Evolutionary conservation across 2,329 filamentous ascomycete genomes (phyloP), one percentile per base, ranked within the genome.

Genomic region (Paraphaeosphaeria sporulosa): DNA sequence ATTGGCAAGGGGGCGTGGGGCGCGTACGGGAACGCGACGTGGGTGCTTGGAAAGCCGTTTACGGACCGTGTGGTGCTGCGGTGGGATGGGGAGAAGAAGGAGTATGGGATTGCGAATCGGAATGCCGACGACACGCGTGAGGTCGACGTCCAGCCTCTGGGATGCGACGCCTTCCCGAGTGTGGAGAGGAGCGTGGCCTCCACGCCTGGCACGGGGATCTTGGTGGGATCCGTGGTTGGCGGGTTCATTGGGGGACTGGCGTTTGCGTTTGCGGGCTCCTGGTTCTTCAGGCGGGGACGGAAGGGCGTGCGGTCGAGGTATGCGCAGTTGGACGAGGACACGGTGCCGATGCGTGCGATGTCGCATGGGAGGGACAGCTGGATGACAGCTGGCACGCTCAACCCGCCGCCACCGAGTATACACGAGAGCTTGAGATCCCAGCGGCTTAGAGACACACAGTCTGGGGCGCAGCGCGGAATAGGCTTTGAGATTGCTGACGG

Each of bases 1-100:
- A 55, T 65, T n/a, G 63, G 63, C 6, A 64, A 59, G 32, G 58
- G 60, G 13, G 54, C 51, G 5, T 65, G 64, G 61, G 64, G 66
- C 25, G 63, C 61, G 15, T 69, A 69, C 50, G 66, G 66, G 12
- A 57, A 57, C 6, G 44, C 53, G 23, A 59, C 65, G 6, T 63
- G 61, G 48, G 60, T 62, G 17, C 48, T 67, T 3, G 66, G 64
- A 1, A 63, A 60, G 53, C 62, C 57, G 17, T 67, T 69, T 30
- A 65, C 62, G 15, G 64, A 66, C 46, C 50, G 36, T 19, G n/a
- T 66, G 4, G 52, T 69, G 5, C 43, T 69, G 19, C 47, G 55
- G 17, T 69, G 64, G 64, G 66, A 69, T 46, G 57, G 55, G 7
- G 50, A 23, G 21, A 56, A 59, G 36, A 44, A 60, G 36, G 63